These are phyloP conservation scores for Candida berthetii DNA, from an alignment of 805 yeast species.

Conservation along the genomic window DNA sequence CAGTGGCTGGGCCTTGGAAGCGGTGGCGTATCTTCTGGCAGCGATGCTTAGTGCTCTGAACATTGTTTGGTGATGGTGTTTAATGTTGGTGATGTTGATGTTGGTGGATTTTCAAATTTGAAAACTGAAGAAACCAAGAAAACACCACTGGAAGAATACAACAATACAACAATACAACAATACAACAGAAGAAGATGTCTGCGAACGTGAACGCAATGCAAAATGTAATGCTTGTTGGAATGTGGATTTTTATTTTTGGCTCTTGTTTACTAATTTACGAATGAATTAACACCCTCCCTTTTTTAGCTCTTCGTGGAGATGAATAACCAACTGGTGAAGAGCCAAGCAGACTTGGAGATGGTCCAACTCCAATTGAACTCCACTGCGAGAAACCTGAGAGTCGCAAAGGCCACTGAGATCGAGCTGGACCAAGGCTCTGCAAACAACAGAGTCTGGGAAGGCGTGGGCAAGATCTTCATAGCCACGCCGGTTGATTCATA, in stretches of 20 bases:
- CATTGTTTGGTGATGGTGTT: neutral
- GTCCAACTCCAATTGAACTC: slow-evolving; percentile 46
- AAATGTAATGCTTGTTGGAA: neutral
- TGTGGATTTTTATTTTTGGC: neutral
- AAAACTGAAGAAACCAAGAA: neutral
- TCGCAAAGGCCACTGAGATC: slow-evolving; percentile 49
- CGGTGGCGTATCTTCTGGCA: neutral
- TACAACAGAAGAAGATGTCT: neutral
- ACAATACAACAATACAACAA: neutral
- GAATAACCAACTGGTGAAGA: slow-evolving; percentile 55
- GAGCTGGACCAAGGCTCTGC: slow-evolving; percentile 40
- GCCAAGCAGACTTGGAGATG: slow-evolving; percentile 52
- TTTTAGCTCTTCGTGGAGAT: slow-evolving; percentile 50
- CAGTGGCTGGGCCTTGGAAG: slow-evolving; percentile 9
- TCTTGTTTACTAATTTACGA: neutral
- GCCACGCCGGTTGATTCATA: slow-evolving; percentile 38
- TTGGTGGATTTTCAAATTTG: neutral
- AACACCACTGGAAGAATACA: neutral
- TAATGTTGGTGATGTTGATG: neutral
- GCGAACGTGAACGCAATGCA: neutral
- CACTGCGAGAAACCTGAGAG: slow-evolving; percentile 40
- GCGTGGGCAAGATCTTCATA: slow-evolving; percentile 75
- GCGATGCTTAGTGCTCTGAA: neutral
- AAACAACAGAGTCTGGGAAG: slow-evolving; percentile 66
- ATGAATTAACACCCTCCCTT: neutral